phyloP scores from a whole-genome alignment of 2,329 filamentous ascomycete genomes.

The Aspergillus sp. region DNA sequence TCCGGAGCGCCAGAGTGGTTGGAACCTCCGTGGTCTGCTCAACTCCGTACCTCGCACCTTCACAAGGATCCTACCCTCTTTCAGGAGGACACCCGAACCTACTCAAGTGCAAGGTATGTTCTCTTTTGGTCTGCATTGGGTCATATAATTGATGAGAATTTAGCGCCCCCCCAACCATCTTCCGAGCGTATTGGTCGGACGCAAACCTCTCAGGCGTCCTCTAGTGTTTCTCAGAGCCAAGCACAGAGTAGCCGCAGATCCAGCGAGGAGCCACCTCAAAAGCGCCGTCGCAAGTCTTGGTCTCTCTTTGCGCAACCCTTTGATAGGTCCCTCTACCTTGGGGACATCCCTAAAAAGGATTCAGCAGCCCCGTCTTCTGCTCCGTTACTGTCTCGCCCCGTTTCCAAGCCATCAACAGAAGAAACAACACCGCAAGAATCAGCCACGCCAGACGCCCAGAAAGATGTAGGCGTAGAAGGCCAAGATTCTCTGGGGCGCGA shows the following conservation, averaged over 20 bases:
- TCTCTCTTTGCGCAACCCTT: constrained; percentile 31
- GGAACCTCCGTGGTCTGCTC: constrained; percentile 33
- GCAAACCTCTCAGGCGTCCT: neutral
- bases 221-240: constrained; percentile 9
- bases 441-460: neutral
- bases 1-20: constrained; percentile 29
- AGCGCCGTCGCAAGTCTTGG: constrained; percentile 25
- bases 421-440: constrained; percentile 2
- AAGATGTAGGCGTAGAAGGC: constrained; percentile 1
- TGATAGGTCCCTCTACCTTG: constrained; percentile 25
- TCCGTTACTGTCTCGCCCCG: neutral
- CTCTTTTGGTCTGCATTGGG: neutral
- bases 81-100: constrained; percentile 19
- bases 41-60: constrained; percentile 34
- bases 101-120: constrained; percentile 19
- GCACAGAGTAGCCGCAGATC: constrained; percentile 15
- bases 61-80: constrained; percentile 26
- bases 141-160: constrained; percentile 10
- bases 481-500: constrained; percentile 5
- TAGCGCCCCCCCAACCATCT: constrained; percentile 17
- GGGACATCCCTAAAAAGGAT: constrained; percentile 14
- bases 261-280: constrained; percentile 20
- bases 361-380: neutral
- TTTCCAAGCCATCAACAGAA: constrained; percentile 1
- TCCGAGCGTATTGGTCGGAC: constrained; percentile 22